Base-by-base conservation (phyloP, 352 stramenopile genomes). In the Pythium aquatile region DNA sequence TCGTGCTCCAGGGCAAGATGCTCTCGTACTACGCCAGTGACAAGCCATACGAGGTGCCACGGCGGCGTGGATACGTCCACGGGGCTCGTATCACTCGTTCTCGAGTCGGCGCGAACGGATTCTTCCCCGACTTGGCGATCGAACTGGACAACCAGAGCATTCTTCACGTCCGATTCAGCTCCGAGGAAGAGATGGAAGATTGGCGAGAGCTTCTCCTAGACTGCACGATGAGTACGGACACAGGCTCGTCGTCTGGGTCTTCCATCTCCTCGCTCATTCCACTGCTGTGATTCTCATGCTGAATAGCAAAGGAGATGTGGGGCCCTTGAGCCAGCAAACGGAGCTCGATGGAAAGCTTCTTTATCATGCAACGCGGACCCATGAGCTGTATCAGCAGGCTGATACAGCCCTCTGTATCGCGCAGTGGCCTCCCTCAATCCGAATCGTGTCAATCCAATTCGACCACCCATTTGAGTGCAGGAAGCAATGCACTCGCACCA, bases 1-100 rank as follows among this genome's bases (percentile, higher is more conserved):
- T 90, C 65, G 83, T 92, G 26, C 54, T 90, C 4, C 81, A 92
- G 60, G 83, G 76, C 30, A 75, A 77, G 4, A 90, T 88, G 79
- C 40, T 92, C 33, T 84, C 77, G 57, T 92, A 90, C 64, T 90
- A 92, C 64, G 70, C 81, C 16, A 87, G 66, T 32, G 81, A 92
- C 64, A 87, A 85, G 71, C 75, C 83, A n/a, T 88, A 92, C 58
- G 81, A 85, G 9, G 83, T 92, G 54, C 83, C 83, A 7, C 65
- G 76, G 6, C 80, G 81, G 39, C 56, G 83, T 35, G 83, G 79
- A 9, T 92, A 92, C 68, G 74, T 92, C 24, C 67, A 78, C 42
- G 55, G 66, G 29, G 78, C 87, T 24, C 62, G 32, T 14, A 55
- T 76, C 16, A 60, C 59, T 3, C 63, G 68, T 14, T 49, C 61